Evolutionary conservation across 2,329 filamentous ascomycete species (phyloP).

Genomic region (Penicillium sp.): DNA sequence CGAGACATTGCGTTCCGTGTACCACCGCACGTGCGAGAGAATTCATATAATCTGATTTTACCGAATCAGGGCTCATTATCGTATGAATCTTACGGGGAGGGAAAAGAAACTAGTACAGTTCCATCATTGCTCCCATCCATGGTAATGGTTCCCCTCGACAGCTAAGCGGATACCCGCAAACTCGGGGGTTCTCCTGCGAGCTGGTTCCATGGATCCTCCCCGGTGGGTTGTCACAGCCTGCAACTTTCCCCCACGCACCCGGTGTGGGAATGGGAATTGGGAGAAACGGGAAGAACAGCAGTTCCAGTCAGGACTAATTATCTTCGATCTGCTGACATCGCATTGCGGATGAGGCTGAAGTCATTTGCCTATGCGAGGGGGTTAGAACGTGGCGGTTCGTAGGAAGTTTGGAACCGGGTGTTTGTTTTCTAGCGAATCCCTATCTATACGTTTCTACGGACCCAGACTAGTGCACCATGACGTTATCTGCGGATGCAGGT

Average conservation of each 20-base stretch:
- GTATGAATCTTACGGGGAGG: not conserved
- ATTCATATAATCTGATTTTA: not conserved
- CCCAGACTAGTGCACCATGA: not conserved
- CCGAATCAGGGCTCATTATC: not conserved
- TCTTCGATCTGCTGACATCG: not conserved
- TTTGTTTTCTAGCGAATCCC: not conserved
- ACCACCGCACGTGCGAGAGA: conserved; percentile 1
- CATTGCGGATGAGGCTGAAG: conserved; percentile 14
- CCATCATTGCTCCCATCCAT: not conserved
- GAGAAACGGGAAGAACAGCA: not conserved
- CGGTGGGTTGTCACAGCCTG: conserved; percentile 4
- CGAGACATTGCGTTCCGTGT: conserved; percentile 6
- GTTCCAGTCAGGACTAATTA: not conserved
- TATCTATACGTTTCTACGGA: not conserved
- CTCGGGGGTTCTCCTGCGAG: conserved; percentile 3
- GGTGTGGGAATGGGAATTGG: not conserved
- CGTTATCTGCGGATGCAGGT: not conserved
- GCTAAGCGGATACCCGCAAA: not conserved
- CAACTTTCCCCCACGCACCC: not conserved
- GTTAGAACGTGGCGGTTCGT: conserved; percentile 2
- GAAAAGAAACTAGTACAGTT: not conserved
- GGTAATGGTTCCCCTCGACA: not conserved
- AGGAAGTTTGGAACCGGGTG: conserved; percentile 1
- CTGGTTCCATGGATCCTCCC: conserved; percentile 8
- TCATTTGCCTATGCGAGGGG: not conserved